Evolutionary conservation across 192 early-diverging fungal species (phyloP).

Genomic region (Umbelopsis ramanniana): DNA sequence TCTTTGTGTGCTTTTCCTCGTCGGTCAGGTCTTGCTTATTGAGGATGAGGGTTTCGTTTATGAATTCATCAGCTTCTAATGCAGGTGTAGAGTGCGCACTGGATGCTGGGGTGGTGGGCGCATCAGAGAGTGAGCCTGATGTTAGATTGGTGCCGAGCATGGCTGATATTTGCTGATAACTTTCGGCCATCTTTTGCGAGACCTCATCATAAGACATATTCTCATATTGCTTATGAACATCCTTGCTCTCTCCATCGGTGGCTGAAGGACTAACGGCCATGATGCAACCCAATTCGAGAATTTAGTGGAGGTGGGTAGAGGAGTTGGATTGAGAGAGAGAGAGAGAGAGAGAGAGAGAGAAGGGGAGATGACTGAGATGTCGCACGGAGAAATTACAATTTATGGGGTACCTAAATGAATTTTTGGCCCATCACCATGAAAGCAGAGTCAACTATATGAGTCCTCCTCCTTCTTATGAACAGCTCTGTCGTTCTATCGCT

Average conservation of each 20-base stretch:
- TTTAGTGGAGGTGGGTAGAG: not conserved
- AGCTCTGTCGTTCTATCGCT: not conserved
- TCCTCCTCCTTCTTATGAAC: conserved; percentile 1
- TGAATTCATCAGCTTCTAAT: conserved; percentile 14
- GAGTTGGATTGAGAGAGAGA: conserved; percentile 14
- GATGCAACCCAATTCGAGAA: conserved; percentile 7
- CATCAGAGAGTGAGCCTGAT: conserved; percentile 1
- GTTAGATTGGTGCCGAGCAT: conserved; percentile 17
- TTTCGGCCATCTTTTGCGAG: conserved; percentile 36
- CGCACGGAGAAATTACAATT: conserved; percentile 20
- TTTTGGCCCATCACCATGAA: not conserved
- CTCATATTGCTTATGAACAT: conserved; percentile 36
- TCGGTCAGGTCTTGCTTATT: conserved; percentile 39
- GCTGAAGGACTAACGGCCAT: conserved; percentile 23
- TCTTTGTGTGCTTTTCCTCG: conserved; percentile 59
- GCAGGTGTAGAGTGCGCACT: conserved; percentile 5
- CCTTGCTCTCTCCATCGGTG: conserved; percentile 21
- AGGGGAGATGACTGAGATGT: conserved; percentile 17
- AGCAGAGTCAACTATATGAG: not conserved
- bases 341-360: conserved; percentile 9
- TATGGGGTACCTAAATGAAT: not conserved
- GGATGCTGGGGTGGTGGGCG: not conserved
- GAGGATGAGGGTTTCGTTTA: conserved; percentile 18
- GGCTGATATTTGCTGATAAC: conserved; percentile 35
- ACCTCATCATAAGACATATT: conserved; percentile 44